These are phyloP conservation scores for Cercospora janseana DNA, from an alignment of 2,329 filamentous ascomycete genomes.

Conservation along the genomic window DNA sequence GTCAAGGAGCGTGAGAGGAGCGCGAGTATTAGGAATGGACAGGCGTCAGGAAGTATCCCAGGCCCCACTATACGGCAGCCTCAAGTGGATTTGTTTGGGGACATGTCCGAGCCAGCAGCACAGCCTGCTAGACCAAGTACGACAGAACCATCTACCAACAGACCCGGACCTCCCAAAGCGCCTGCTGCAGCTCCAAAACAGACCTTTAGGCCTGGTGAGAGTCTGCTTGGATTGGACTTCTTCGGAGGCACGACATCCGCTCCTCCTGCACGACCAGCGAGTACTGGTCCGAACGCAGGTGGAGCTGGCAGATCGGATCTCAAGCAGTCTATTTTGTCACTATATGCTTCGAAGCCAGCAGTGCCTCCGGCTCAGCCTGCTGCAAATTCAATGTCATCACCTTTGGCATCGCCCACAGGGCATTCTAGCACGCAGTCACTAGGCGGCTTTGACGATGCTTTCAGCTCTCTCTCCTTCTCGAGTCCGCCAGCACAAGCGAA, in stretches of 20 bases:
- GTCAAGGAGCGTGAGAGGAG: slow-evolving; percentile 55
- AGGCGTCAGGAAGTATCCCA: slow-evolving; percentile 18
- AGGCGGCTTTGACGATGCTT: slow-evolving; percentile 77
- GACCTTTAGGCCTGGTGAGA: slow-evolving; percentile 77
- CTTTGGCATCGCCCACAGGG: slow-evolving; percentile 35
- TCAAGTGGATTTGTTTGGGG: slow-evolving; percentile 78
- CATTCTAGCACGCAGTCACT: slow-evolving; percentile 30
- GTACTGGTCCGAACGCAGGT: slow-evolving; percentile 61
- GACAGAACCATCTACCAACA: slow-evolving; percentile 70
- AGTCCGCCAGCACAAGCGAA: slow-evolving; percentile 50
- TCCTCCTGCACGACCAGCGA: slow-evolving; percentile 73
- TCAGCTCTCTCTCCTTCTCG: slow-evolving; percentile 65
- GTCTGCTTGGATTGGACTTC: slow-evolving; percentile 88
- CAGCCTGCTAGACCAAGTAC: slow-evolving; percentile 66
- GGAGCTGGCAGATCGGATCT: slow-evolving; percentile 78
- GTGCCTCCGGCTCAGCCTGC: slow-evolving; percentile 48
- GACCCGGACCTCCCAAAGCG: slow-evolving; percentile 36
- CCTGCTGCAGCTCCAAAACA: slow-evolving; percentile 47
- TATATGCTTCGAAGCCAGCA: slow-evolving; percentile 86
- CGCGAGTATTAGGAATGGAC: slow-evolving; percentile 44
- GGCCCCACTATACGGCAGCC: slow-evolving; percentile 39
- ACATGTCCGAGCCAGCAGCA: slow-evolving; percentile 57
- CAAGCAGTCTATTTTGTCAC: slow-evolving; percentile 93
- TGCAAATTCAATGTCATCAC: slow-evolving; percentile 60
- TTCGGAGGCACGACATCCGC: slow-evolving; percentile 70